Base-by-base conservation (phyloP, 1,284 basidiomycete species). In the Cutaneotrichosporon arboriforme region DNA sequence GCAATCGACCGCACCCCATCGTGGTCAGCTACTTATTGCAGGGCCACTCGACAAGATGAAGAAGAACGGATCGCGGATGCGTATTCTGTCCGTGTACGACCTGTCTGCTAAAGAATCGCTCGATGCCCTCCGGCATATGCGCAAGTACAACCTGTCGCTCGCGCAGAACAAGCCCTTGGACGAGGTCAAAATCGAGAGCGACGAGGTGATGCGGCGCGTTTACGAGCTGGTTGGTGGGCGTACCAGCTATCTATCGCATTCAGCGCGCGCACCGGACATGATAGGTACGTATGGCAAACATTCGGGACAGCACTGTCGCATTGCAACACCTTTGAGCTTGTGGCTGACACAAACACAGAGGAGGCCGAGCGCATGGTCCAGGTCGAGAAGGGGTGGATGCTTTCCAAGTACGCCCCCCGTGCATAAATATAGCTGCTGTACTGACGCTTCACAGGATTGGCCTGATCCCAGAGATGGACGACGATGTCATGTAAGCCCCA, bases 311-410 rank as follows among this genome's bases (percentile, higher is more conserved):
- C 13, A 13, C 13, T 7, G 36, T 37, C 14, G 36, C 14, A 5
- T 8, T 12, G 15, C 47, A 31, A 31, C 31, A 42, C 10, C 26
- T 23, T 51, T 49, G 22, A 52, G 35, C 9, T 23, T 10, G 26
- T 5, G 26, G 26, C 26, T 31, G 7, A 31, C 26, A 5, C 26
- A 31, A 31, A 31, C 26, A 31, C 45, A 69, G 74, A 70, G n/a
- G 81, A 82, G 72, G 85, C 87, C 2, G 72, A 80, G 49, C 77
- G 82, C 43, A 76, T 89, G 70, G 76, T 87, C 14, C 64, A 76
- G 15, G 78, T 81, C n/a, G 88, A 90, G 74, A 87, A 86, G 66
- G 83, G 80, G 21, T 90, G 86, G 87, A 74, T 89, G 31, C 74
- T 84, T 37, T 85, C 83, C 62, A 73, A 73, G 70, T 73, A 44